Conservation (phyloP, 306 rosid genomes). For the Dryas octopetala region DNA sequence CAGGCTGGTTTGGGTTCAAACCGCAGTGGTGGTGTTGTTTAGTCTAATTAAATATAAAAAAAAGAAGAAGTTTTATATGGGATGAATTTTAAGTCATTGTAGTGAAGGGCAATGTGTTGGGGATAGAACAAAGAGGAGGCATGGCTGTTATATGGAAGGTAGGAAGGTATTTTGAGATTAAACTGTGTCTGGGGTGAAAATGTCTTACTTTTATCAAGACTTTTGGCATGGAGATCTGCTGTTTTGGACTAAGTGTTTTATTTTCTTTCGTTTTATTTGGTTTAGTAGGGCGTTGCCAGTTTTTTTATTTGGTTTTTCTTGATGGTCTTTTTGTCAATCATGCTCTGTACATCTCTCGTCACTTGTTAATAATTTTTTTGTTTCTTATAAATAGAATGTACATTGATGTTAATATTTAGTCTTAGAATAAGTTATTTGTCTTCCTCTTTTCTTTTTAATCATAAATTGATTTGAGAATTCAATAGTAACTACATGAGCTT, state of each 20-base stretch:
- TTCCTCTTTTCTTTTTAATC: constrained; percentile 8
- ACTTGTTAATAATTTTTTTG: not conserved
- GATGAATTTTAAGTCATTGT: not conserved
- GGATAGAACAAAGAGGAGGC: not conserved
- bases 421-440: constrained; percentile 8
- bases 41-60: not conserved
- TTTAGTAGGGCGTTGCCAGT: not conserved
- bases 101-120: not conserved
- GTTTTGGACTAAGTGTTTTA: not conserved
- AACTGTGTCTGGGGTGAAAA: not conserved
- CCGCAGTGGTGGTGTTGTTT: not conserved
- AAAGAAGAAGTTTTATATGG: not conserved
- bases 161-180: not conserved
- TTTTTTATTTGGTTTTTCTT: not conserved
- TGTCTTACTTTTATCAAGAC: not conserved
- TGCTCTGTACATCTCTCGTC: not conserved
- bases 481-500: constrained; percentile 20
- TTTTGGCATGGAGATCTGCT: not conserved
- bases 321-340: not conserved
- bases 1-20: not conserved
- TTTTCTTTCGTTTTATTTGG: not conserved
- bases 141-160: not conserved
- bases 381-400: not conserved
- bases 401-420: not conserved
- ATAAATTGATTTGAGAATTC: constrained; percentile 15